A percentile compares a stretch with the other conserved stretches of the same genome.
These are phyloP conservation scores for Mallotus repandus DNA, from an alignment of 441 rosid species.

Conservation along the genomic window DNA sequence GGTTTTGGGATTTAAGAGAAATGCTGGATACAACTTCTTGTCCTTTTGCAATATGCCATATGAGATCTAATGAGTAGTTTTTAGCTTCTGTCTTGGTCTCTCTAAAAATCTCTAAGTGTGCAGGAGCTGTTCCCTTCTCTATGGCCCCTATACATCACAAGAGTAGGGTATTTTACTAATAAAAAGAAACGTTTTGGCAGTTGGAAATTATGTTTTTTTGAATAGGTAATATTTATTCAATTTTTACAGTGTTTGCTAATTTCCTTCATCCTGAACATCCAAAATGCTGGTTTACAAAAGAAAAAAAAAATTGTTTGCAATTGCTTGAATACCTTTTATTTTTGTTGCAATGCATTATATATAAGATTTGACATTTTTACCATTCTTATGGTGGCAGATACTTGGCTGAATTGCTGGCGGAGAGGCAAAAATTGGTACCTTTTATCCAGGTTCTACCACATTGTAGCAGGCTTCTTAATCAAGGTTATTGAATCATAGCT, in stretches of 20 bases:
- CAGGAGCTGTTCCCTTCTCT: not conserved
- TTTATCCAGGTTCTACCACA: conserved; percentile 74
- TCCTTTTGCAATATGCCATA: not conserved
- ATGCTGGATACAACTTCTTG: not conserved
- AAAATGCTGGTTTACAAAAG: not conserved
- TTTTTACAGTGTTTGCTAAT: not conserved
- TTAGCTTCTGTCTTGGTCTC: not conserved
- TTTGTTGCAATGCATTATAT: conserved; percentile 6
- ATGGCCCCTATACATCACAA: not conserved
- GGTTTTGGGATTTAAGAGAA: not conserved
- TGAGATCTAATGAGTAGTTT: not conserved
- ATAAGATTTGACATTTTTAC: conserved; percentile 8
- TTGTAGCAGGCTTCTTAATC: conserved; percentile 75
- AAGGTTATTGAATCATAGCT: conserved; percentile 48
- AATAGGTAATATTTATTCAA: not conserved
- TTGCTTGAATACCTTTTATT: not conserved
- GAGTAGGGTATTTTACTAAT: not conserved
- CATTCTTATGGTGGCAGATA: conserved; percentile 44
- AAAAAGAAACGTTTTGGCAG: not conserved
- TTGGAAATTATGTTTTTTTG: not conserved
- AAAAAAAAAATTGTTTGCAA: not conserved
- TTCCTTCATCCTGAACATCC: not conserved
- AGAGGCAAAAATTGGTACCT: conserved; percentile 80
- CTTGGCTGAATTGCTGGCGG: conserved; percentile 78
- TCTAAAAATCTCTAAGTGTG: not conserved